Percentiles rank a stretch among this genome's conserved stretches.
phyloP scores from a whole-genome alignment of 2,329 filamentous ascomycete genomes.

The Oidium heveae region DNA sequence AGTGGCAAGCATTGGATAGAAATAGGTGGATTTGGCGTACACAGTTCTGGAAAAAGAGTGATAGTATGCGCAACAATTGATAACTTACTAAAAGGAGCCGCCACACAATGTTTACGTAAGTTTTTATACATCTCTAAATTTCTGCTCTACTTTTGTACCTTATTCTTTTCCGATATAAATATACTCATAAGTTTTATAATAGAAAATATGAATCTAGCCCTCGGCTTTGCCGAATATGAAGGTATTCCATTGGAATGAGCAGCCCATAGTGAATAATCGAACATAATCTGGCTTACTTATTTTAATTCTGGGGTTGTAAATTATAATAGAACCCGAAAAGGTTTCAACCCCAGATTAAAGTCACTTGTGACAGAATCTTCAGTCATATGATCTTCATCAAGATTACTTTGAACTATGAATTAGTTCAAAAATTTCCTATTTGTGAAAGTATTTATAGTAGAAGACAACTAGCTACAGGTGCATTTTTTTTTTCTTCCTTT shows the following conservation, averaged over 20 bases:
- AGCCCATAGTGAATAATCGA: too few relatives aligned
- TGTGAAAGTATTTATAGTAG: too few relatives aligned
- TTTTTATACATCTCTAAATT: constrained; percentile 10
- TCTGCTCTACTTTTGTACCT: not conserved
- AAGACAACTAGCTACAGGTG: too few relatives aligned
- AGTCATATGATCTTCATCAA: too few relatives aligned
- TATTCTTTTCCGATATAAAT: not conserved
- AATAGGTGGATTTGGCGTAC: constrained; percentile 87
- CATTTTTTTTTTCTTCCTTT: too few relatives aligned
- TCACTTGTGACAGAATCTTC: too few relatives aligned
- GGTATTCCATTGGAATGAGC: constrained; percentile 37
- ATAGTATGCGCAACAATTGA: constrained; percentile 91
- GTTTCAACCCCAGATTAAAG: too few relatives aligned
- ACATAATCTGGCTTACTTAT: too few relatives aligned
- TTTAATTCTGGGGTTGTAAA: too few relatives aligned
- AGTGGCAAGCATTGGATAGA: constrained; percentile 69
- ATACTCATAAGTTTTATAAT: constrained; percentile 23
- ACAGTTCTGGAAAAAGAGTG: constrained; percentile 67
- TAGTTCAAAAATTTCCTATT: too few relatives aligned
- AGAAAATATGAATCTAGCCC: constrained; percentile 88
- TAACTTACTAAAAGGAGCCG: constrained; percentile 79
- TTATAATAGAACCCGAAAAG: too few relatives aligned
- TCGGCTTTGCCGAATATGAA: constrained; percentile 72
- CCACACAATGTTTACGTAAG: constrained; percentile 77
- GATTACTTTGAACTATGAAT: too few relatives aligned